Conservation (phyloP, 768 basidiomycete genomes). For the Crassisporium funariophilum region DNA sequence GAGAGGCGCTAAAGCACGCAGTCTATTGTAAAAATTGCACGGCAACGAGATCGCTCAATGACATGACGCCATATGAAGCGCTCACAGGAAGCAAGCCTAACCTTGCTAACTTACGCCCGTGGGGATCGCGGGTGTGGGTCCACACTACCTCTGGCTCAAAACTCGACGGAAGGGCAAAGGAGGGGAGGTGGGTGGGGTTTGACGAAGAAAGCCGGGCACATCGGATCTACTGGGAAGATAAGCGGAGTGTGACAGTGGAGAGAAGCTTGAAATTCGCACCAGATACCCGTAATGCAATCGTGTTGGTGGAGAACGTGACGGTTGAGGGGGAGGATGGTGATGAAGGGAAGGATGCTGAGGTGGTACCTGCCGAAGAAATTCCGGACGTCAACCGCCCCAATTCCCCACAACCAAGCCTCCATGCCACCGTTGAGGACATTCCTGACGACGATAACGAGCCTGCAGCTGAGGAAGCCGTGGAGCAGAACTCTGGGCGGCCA, state of each 20-base stretch:
- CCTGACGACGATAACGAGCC: not conserved
- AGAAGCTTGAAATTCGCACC: slow-evolving; percentile 24
- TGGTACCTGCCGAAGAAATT: not conserved
- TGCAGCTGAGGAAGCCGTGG: not conserved
- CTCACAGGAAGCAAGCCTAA: slow-evolving; percentile 16
- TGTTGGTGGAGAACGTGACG: not conserved
- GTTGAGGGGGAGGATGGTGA: slow-evolving; percentile 10
- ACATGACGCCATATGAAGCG: slow-evolving; percentile 13
- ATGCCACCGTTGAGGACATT: slow-evolving; percentile 1
- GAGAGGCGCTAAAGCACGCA: slow-evolving; percentile 14
- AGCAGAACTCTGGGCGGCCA: not conserved
- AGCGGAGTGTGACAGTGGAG: slow-evolving; percentile 26
- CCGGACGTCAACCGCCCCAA: not conserved
- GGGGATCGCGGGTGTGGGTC: slow-evolving; percentile 22
- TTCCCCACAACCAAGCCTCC: not conserved
- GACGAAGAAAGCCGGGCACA: slow-evolving; percentile 33
- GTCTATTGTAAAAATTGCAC: slow-evolving; percentile 17
- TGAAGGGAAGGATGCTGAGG: not conserved
- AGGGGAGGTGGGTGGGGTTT: slow-evolving; percentile 38
- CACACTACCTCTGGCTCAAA: slow-evolving; percentile 23
- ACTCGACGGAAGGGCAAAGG: slow-evolving; percentile 23
- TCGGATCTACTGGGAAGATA: slow-evolving; percentile 31
- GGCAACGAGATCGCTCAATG: slow-evolving; percentile 8
- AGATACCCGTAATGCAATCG: too few relatives aligned
- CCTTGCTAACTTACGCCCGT: slow-evolving; percentile 13